These are phyloP conservation scores for Piloderma croceum DNA, from an alignment of 768 basidiomycete species.

Conservation along the genomic window DNA sequence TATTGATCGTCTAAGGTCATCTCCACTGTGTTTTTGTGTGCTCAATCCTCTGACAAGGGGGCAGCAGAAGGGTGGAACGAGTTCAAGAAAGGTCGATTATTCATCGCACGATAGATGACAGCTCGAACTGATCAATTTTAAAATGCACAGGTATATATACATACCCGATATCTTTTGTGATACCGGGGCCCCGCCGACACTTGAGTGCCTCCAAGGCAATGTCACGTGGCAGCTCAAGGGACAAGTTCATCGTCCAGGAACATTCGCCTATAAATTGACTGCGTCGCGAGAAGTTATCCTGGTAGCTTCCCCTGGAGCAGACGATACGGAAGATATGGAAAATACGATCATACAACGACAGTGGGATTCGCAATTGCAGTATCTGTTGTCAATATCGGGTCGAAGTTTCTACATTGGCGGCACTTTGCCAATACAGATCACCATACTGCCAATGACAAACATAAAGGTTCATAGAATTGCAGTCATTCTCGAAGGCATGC, in stretches of 20 bases:
- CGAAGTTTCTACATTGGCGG: constrained; percentile 83
- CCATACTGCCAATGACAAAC: constrained; percentile 79
- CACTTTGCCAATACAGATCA: constrained; percentile 69
- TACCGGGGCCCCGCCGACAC: constrained; percentile 80
- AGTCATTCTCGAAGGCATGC: constrained; percentile 75
- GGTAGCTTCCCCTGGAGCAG: constrained; percentile 71
- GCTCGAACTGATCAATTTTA: no score
- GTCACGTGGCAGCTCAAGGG: constrained; percentile 80
- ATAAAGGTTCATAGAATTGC: constrained; percentile 72
- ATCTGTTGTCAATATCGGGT: constrained; percentile 67
- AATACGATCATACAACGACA: constrained; percentile 80
- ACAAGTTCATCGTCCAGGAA: constrained; percentile 75
- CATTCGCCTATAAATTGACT: constrained; percentile 66
- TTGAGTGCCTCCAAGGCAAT: constrained; percentile 69
- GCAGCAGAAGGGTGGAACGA: no score
- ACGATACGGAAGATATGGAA: constrained; percentile 77
- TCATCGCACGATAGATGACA: no score
- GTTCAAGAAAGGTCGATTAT: no score
- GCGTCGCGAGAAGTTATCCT: constrained; percentile 69
- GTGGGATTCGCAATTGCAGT: constrained; percentile 88
- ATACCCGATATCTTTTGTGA: constrained; percentile 87
- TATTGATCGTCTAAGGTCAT: no score
- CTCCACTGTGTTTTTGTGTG: constrained; percentile 70
- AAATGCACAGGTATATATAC: constrained; percentile 91
- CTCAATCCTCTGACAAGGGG: no score